Evolutionary conservation across 1,284 basidiomycete genomes (phyloP).

Genomic region (Filobasidium uniguttulatum): DNA sequence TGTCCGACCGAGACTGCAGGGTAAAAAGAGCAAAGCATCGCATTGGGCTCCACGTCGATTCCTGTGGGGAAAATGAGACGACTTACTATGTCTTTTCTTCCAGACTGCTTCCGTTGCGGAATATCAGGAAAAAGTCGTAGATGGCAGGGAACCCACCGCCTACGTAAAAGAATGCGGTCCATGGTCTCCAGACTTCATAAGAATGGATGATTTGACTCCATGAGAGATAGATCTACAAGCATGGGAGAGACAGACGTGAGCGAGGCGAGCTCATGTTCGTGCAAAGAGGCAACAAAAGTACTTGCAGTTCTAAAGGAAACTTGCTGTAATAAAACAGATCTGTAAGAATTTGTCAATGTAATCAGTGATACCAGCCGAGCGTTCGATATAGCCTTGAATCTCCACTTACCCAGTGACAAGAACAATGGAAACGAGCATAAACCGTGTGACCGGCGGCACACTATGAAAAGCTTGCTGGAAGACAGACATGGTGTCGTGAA

Average conservation of each 20-base stretch:
- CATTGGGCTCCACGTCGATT: not conserved
- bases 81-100: constrained; percentile 28
- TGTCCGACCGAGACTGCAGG: constrained; percentile 22
- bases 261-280: not conserved
- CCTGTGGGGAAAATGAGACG: not conserved
- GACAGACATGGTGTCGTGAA: too few species aligned
- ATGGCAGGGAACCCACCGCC: constrained; percentile 20
- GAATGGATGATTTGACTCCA: not conserved
- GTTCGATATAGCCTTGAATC: not conserved
- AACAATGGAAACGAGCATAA: constrained; percentile 48
- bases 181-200: constrained; percentile 27
- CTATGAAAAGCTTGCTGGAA: too few species aligned
- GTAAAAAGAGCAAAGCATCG: not conserved
- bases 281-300: not conserved
- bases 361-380: not conserved
- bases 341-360: not conserved
- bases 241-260: constrained; percentile 3
- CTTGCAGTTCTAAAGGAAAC: constrained; percentile 1
- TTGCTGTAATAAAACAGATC: constrained; percentile 6
- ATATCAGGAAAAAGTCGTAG: constrained; percentile 31
- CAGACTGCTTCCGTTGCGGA: constrained; percentile 30
- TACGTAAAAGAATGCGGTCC: constrained; percentile 31
- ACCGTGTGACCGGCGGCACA: constrained; percentile 16
- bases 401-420: constrained; percentile 45
- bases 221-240: constrained; percentile 6